A percentile compares a stretch with the other conserved stretches of the same genome.
Evolutionary conservation across 139 green algal genomes (phyloP).

Genomic region (Diplosphaera chodatii): DNA sequence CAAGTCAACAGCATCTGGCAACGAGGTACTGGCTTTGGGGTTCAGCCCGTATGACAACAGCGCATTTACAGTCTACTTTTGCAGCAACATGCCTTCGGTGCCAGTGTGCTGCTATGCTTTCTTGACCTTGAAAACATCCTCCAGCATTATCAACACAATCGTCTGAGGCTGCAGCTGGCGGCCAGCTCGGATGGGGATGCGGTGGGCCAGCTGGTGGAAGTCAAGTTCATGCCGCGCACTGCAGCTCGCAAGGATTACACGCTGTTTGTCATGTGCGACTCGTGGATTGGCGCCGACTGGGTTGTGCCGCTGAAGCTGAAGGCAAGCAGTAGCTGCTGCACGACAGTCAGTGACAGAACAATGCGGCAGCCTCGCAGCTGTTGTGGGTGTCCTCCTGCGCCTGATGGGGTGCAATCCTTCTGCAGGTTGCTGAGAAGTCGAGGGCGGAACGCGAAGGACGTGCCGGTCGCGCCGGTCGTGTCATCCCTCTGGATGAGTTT

Average conservation of each 20-base stretch:
- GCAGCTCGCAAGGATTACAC: conserved; percentile 64
- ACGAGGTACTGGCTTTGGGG: no score
- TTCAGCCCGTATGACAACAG: no score
- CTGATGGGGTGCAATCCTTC: no score
- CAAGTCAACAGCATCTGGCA: neutral
- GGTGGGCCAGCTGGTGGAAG: conserved; percentile 58
- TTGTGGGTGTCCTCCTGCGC: no score
- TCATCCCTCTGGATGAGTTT: neutral
- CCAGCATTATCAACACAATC: no score
- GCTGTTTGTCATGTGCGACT: conserved; percentile 66
- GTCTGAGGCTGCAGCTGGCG: neutral
- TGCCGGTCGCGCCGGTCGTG: conserved; percentile 2
- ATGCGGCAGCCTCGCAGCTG: no score
- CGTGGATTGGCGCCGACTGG: conserved; percentile 77
- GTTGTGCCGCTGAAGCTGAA: conserved; percentile 47
- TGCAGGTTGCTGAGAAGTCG: conserved; percentile 18
- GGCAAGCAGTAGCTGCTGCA: conserved; percentile 7
- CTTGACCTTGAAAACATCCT: no score
- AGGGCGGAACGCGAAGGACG: conserved; percentile 38
- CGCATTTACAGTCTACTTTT: no score
- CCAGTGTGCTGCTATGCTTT: no score
- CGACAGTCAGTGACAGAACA: no score
- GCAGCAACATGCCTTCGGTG: no score
- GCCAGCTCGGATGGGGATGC: conserved; percentile 7
- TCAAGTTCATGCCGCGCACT: conserved; percentile 54